phyloP scores from a whole-genome alignment of 163 green algal genomes.

The Chlorella variabilis region DNA sequence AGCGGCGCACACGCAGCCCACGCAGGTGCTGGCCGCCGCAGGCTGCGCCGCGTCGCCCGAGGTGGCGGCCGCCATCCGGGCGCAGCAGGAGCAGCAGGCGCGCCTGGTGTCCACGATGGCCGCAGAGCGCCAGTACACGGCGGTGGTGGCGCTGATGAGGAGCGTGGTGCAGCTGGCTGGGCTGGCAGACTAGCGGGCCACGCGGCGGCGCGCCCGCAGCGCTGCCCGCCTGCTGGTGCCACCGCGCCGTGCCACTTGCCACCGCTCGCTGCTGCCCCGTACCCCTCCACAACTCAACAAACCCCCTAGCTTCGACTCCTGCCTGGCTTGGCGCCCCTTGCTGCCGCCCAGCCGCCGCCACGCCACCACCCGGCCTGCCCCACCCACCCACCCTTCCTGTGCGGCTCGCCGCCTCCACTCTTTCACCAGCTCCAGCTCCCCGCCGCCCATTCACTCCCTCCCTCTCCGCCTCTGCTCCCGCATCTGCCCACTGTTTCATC shows the following conservation, averaged over 20 bases:
- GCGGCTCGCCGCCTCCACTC: too few relatives aligned
- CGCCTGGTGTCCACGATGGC: constrained; percentile 21
- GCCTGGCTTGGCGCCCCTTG: too few relatives aligned
- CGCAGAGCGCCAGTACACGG: not conserved
- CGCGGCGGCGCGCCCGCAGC: too few relatives aligned
- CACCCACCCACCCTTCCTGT: not conserved
- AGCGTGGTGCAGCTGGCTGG: constrained; percentile 30
- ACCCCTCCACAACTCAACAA: too few relatives aligned
- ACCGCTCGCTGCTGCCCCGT: too few relatives aligned
- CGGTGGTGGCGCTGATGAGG: constrained; percentile 14
- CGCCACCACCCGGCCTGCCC: too few relatives aligned
- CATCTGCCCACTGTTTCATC: not conserved
- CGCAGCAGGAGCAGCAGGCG: constrained; percentile 13
- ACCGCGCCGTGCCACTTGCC: not conserved
- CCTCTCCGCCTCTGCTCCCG: not conserved
- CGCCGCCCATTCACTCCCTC: not conserved
- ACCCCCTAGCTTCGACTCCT: too few relatives aligned
- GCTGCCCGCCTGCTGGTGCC: too few relatives aligned
- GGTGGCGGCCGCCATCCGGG: not conserved
- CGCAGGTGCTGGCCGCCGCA: not conserved
- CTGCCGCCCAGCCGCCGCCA: too few relatives aligned
- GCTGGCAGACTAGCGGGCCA: constrained; percentile 8
- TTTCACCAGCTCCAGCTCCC: not conserved
- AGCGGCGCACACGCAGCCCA: not conserved
- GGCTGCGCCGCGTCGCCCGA: not conserved